Conservation (phyloP, 2,329 filamentous ascomycete species). For the Neospermospora avenae region DNA sequence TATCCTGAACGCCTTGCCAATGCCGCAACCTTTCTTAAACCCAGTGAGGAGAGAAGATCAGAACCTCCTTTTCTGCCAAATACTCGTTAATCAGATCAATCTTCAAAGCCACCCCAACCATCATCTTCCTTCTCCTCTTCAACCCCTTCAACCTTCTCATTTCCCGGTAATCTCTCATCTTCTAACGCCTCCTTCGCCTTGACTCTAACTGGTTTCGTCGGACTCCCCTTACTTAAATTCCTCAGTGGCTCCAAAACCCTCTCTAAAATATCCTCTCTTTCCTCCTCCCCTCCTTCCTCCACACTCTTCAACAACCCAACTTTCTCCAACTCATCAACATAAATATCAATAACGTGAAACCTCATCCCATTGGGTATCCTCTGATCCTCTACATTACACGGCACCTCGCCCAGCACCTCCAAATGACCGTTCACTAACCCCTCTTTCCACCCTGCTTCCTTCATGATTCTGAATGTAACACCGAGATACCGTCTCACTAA, state of each 20-base stretch:
- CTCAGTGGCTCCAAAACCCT: slow-evolving; percentile 43
- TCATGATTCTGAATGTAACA: slow-evolving; percentile 57
- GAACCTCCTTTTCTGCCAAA: neutral
- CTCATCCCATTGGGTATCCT: slow-evolving; percentile 76
- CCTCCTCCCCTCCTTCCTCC: slow-evolving; percentile 35
- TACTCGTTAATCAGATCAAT: slow-evolving; percentile 17
- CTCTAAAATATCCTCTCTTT: slow-evolving; percentile 37
- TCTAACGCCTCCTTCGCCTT: slow-evolving; percentile 67
- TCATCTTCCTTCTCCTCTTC: slow-evolving; percentile 39
- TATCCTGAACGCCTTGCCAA: slow-evolving; percentile 26
- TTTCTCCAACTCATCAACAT: slow-evolving; percentile 83
- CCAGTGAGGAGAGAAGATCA: neutral
- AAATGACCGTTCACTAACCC: slow-evolving; percentile 42
- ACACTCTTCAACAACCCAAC: slow-evolving; percentile 48
- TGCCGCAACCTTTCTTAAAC: slow-evolving; percentile 10
- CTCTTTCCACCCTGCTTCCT: slow-evolving; percentile 37
- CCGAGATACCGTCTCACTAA: slow-evolving; percentile 76
- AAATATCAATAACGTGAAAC: slow-evolving; percentile 86
- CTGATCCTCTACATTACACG: slow-evolving; percentile 41
- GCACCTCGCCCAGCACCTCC: slow-evolving; percentile 43
- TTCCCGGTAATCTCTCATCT: slow-evolving; percentile 72
- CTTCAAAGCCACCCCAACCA: slow-evolving; percentile 36
- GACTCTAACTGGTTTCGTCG: slow-evolving; percentile 68
- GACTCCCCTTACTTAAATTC: slow-evolving; percentile 47
- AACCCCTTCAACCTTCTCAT: slow-evolving; percentile 40